Base-by-base conservation (phyloP, 2,329 filamentous ascomycete genomes). In the Ascocoryne sarcoides region DNA sequence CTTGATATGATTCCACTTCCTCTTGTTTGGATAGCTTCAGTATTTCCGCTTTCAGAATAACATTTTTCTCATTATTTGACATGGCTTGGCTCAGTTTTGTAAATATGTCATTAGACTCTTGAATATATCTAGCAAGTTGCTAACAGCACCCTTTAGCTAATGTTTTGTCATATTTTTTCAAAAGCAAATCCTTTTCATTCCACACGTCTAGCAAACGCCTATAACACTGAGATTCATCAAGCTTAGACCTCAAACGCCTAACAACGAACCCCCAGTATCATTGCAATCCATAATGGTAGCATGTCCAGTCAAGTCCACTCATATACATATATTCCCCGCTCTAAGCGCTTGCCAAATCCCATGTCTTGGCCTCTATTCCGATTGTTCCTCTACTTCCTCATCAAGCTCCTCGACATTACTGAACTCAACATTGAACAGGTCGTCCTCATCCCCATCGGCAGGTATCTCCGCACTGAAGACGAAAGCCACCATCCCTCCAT, bases 401-500 rank as follows among this genome's bases (percentile, higher is more conserved):
- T 55, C 53, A 1, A 55, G 37, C 36, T 46, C 49, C n/a, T 43
- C 46, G 15, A 52, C 16, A 36, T 53, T 43, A 14, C 41, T 39
- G 19, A 46, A 50, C 33, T 54, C 46, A 9, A 56, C 54, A 32
- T 44, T 26, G 30, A 55, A 57, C 14, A 45, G 38, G 19, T 38
- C 38, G n/a, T 23, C 36, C 15, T 23, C 44, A 8, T 46, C 39
- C 12, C 19, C 43, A 5, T 39, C 42, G 2, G 63, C 65, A 5
- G 61, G 59, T 10, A 65, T 60, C 9, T 65, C 63, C 2, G 55
- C 47, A 1, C 61, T 54, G 19, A 59, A 56, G 15, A 55, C 54
- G 52, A 68, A 68, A 8, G 65, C 65, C 7, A 68, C 17, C 38
- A 59, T 52, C 7, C 52, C 51, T 1, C 61, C 61, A 50, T 68